phyloP scores from a whole-genome alignment of 768 basidiomycete species.

The Termitomyces sp. region DNA sequence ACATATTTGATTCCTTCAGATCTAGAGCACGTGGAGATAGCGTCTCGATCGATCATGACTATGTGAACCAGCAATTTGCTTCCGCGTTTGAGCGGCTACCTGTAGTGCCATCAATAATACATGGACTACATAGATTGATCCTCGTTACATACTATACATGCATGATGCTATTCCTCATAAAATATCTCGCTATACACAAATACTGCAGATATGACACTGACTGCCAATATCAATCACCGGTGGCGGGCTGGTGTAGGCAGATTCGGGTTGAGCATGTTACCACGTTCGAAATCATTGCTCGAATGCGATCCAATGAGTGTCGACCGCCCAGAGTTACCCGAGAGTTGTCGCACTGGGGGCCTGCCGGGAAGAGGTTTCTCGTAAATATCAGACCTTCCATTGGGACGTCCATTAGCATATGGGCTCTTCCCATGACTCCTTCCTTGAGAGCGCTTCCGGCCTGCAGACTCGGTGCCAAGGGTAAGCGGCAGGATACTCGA shows the following conservation, averaged over 20 bases:
- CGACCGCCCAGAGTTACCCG: constrained; percentile 30
- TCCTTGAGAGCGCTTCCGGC: constrained; percentile 14
- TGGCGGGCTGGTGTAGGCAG: constrained; percentile 19
- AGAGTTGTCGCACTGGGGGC: constrained; percentile 29
- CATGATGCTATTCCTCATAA: not conserved
- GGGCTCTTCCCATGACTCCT: constrained; percentile 13
- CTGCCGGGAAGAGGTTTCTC: constrained; percentile 27
- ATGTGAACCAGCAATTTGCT: not conserved
- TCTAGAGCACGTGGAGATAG: constrained; percentile 2
- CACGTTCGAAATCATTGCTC: constrained; percentile 37
- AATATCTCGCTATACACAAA: not conserved
- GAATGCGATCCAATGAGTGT: constrained; percentile 31
- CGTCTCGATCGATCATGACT: not conserved
- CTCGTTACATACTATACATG: constrained; percentile 6
- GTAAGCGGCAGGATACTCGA: constrained; percentile 40
- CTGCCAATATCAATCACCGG: constrained; percentile 23
- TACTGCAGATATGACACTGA: not conserved
- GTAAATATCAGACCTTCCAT: constrained; percentile 9
- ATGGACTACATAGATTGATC: not conserved
- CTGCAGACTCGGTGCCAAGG: constrained; percentile 5
- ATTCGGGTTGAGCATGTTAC: constrained; percentile 43
- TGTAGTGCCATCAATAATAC: not conserved
- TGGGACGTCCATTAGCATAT: constrained; percentile 19
- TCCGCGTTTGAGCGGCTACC: no score
- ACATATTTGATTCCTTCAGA: not conserved